Base-by-base conservation (phyloP, 2,329 filamentous ascomycete genomes). In the Pseudogymnoascus sp. region DNA sequence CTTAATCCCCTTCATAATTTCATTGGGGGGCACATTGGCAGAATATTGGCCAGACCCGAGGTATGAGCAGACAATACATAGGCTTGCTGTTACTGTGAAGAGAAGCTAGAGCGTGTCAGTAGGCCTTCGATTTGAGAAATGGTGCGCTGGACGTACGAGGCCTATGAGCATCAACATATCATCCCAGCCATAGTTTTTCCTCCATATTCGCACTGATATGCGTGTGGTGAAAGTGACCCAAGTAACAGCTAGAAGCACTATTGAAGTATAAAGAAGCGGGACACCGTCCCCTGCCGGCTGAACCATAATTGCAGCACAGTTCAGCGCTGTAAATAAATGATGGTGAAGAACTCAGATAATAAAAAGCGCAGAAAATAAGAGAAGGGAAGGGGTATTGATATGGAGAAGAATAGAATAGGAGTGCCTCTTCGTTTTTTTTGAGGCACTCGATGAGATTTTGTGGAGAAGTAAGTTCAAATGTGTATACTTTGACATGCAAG, bases 31-130 rank as follows among this genome's bases (percentile, higher is more conserved):
- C 16, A 73, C 62, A 21, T 61, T 29, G 1, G 64, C 62, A 10
- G 69, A 56, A 21, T 64, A 38, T 59, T 72, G 71, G 1, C 72
- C 72, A 19, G 71, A 67, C 53, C 72, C 72, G 16, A 69, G 67
- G 21, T 64, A 73, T n/a, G 65, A 66, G 26, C 69, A 72, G 1
- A 68, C 66, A 63, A 73, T 73, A 37, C 71, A 70, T 35, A 72
- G 63, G 19, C 62, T 16, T 10, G 62, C 62, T 40, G 70, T 72
- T 8, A 72, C 66, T 6, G 70, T 66, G 56, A 70, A 72, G 31
- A 72, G 65, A 8, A 70, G 40, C 70, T 72, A 19, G 14, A n/a
- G 19, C 24, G 35, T 14, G 24, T 64, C 61, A 66, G 53, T 61
- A 68, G 21, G 62, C 42, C 6, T 26, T 44, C n/a, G 19, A 21